Evolutionary conservation across 2,329 filamentous ascomycete genomes (phyloP).

Genomic region (Boeremia exigua): DNA sequence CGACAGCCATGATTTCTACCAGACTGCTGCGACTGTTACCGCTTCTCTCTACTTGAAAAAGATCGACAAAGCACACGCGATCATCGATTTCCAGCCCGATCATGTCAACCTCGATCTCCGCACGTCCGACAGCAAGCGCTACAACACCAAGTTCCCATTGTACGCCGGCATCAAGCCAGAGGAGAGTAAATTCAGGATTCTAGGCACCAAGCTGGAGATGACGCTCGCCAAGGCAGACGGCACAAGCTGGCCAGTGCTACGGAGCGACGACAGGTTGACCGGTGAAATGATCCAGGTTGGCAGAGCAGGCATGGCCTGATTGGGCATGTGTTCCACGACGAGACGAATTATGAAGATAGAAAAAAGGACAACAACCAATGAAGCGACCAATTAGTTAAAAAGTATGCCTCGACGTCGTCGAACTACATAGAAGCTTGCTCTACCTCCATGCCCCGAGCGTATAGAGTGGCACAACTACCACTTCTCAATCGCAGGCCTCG

Average conservation of each 20-base stretch:
- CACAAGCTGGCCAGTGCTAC: constrained; percentile 82
- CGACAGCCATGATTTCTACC: constrained; percentile 86
- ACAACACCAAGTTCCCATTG: constrained; percentile 73
- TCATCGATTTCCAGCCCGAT: constrained; percentile 69
- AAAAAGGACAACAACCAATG: neutral
- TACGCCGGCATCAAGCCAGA: constrained; percentile 78
- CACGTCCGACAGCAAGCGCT: constrained; percentile 87
- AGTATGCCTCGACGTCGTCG: neutral
- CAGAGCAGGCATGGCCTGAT: constrained; percentile 62
- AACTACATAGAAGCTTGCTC: neutral
- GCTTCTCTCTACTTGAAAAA: constrained; percentile 96
- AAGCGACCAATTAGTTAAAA: neutral
- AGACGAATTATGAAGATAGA: constrained; percentile 16
- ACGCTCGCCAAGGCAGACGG: constrained; percentile 75
- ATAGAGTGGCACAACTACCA: constrained; percentile 61
- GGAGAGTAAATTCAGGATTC: constrained; percentile 77
- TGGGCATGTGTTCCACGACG: neutral
- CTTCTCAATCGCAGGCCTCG: constrained; percentile 82
- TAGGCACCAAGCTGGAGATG: constrained; percentile 89
- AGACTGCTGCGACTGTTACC: constrained; percentile 83
- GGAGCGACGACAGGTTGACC: constrained; percentile 74
- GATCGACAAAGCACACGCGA: constrained; percentile 82
- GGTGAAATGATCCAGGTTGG: constrained; percentile 91
- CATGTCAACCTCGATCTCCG: constrained; percentile 78
- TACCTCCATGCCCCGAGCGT: neutral